phyloP scores from a whole-genome alignment of 441 rosid species.

The Sinapis alba region DNA sequence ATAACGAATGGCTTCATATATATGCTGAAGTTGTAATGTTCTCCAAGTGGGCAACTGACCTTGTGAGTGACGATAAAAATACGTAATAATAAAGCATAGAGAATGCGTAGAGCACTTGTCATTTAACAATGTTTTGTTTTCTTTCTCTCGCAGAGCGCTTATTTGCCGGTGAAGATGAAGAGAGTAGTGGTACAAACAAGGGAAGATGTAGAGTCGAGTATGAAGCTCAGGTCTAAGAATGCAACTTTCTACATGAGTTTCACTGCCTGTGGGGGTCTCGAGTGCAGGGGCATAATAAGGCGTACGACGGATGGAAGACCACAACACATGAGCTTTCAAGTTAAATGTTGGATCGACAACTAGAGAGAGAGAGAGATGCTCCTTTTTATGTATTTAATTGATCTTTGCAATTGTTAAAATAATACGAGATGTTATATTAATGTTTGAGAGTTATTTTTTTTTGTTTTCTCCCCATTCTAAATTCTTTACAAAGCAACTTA shows the following conservation, averaged over 20 bases:
- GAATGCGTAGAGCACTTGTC: background rate
- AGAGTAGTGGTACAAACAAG: background rate
- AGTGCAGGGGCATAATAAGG: background rate
- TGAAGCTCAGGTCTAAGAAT: background rate
- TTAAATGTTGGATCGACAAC: background rate
- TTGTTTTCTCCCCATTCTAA: background rate
- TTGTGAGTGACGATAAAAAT: background rate
- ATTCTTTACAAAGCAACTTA: background rate
- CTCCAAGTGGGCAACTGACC: background rate
- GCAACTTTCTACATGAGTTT: slow-evolving; percentile 7
- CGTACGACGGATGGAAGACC: background rate
- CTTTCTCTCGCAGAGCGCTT: background rate
- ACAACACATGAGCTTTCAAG: background rate
- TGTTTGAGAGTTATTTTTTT: too few species aligned
- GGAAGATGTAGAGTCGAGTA: slow-evolving; percentile 3
- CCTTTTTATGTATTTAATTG: too few species aligned
- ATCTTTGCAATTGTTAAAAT: too few species aligned
- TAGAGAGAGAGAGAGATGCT: background rate
- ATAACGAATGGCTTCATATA: background rate
- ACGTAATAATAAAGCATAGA: background rate
- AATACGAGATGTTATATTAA: too few species aligned
- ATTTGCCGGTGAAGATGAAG: background rate
- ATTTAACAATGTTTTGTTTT: background rate
- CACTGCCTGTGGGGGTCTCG: background rate
- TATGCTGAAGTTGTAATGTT: background rate